A percentile compares a stretch with the other conserved stretches of the same genome.
Evolutionary conservation across 768 basidiomycete genomes (phyloP).

Genomic region (Russula dissimulans): DNA sequence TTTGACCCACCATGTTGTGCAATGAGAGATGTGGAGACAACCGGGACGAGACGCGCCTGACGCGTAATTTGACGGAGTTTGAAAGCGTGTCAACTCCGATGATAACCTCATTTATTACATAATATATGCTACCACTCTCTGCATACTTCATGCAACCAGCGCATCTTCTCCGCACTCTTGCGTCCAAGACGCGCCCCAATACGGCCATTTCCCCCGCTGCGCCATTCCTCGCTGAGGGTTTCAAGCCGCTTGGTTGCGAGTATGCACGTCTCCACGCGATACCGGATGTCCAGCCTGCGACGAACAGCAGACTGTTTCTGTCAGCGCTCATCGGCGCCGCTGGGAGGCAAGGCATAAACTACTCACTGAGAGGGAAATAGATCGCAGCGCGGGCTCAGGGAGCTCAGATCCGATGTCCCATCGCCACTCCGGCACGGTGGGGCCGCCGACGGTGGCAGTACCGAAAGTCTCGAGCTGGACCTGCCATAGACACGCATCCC

Average conservation of each 20-base stretch:
- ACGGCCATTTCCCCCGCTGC: background rate
- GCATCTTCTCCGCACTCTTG: slow-evolving; percentile 34
- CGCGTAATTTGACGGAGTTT: slow-evolving; percentile 18
- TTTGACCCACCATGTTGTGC: background rate
- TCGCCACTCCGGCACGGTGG: slow-evolving; percentile 20
- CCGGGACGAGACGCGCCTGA: background rate
- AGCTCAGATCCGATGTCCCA: slow-evolving; percentile 2
- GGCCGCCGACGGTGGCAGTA: slow-evolving; percentile 23
- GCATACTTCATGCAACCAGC: slow-evolving; percentile 53
- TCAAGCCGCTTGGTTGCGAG: slow-evolving; percentile 35
- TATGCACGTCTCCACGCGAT: slow-evolving; percentile 46
- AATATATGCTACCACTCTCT: slow-evolving; percentile 28
- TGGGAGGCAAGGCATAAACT: background rate
- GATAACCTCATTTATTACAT: background rate
- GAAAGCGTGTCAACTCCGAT: slow-evolving; percentile 22
- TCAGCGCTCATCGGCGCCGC: background rate
- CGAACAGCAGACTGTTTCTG: slow-evolving; percentile 32
- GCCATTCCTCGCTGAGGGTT: slow-evolving; percentile 25
- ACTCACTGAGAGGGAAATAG: slow-evolving; percentile 1
- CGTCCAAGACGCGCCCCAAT: slow-evolving; percentile 22
- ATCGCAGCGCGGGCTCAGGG: background rate
- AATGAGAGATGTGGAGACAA: background rate
- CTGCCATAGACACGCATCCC: slow-evolving; percentile 62
- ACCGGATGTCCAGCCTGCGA: slow-evolving; percentile 39
- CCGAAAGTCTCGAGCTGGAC: slow-evolving; percentile 49